Evolutionary conservation across 1,139 yeast genomes (phyloP).

Genomic region (Scheffersomyces titani): DNA sequence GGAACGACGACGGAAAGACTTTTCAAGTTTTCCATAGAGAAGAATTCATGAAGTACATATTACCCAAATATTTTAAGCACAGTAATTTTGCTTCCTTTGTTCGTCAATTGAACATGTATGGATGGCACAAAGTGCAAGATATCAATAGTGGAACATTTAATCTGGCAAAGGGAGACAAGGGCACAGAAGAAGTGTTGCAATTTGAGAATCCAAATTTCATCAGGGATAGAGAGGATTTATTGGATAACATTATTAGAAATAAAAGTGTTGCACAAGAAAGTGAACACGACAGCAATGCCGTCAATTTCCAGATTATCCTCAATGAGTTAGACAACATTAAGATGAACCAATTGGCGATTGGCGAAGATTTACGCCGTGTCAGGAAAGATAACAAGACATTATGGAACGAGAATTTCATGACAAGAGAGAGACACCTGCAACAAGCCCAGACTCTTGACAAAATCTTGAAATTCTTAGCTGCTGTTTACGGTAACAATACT

Average conservation of each 20-base stretch:
- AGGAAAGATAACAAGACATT: constrained; percentile 84
- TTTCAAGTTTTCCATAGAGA: constrained; percentile 86
- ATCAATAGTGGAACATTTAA: constrained; percentile 65
- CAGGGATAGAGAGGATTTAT: constrained; percentile 66
- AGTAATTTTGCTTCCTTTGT: constrained; percentile 80
- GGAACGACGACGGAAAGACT: constrained; percentile 85
- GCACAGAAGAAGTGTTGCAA: constrained; percentile 61
- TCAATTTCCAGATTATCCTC: constrained; percentile 58
- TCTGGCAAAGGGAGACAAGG: constrained; percentile 52
- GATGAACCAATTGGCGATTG: constrained; percentile 73
- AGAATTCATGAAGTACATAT: constrained; percentile 75
- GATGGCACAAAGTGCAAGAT: constrained; percentile 95
- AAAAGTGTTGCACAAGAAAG: constrained; percentile 27
- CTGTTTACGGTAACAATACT: constrained; percentile 70
- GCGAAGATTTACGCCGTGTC: constrained; percentile 80
- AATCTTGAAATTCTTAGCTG: constrained; percentile 82
- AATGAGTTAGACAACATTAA: constrained; percentile 77
- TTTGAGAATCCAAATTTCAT: constrained; percentile 82
- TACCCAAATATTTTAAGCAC: constrained; percentile 92
- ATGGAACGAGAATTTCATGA: constrained; percentile 85
- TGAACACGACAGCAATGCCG: constrained; percentile 14
- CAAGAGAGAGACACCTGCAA: constrained; percentile 80
- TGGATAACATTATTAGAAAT: constrained; percentile 64
- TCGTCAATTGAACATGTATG: constrained; percentile 93
- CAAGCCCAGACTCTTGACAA: constrained; percentile 89